These are phyloP conservation scores for Gaillardinia entomophila DNA, from an alignment of 805 yeast genomes.

Conservation along the genomic window DNA sequence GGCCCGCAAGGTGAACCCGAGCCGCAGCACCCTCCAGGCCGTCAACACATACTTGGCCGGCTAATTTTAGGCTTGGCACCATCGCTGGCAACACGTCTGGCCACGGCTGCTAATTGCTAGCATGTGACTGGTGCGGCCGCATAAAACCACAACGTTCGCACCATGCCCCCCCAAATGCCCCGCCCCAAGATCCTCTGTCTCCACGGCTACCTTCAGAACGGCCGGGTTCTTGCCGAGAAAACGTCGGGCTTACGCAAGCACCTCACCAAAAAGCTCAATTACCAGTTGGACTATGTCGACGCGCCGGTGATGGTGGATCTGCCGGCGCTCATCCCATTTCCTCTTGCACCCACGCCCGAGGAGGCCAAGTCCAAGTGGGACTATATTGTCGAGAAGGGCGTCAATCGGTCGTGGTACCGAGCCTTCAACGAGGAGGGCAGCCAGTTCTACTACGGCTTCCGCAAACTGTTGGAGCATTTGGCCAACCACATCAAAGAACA, in stretches of 20 bases:
- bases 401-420: constrained; percentile 33
- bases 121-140: too few species aligned
- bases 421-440: constrained; percentile 1
- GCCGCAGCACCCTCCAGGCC: constrained; percentile 71
- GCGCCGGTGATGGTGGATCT: constrained; percentile 22
- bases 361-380: constrained; percentile 27
- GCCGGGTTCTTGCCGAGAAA: constrained; percentile 25
- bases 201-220: constrained; percentile 36
- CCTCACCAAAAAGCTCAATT: constrained; percentile 18
- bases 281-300: constrained; percentile 27
- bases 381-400: constrained; percentile 17
- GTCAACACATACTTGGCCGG: constrained; percentile 51
- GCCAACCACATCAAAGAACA: constrained; percentile 21
- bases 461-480: constrained; percentile 19
- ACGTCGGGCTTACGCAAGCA: constrained; percentile 25
- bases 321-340: constrained; percentile 24
- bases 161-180: too few species aligned
- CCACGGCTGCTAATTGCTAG: too few species aligned
- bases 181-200: constrained; percentile 22
- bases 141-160: too few species aligned
- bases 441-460: too few species aligned
- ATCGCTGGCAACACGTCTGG: too few species aligned
- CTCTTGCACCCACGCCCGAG: constrained; percentile 16
- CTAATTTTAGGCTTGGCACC: too few species aligned
- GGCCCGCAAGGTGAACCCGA: constrained; percentile 58